These are phyloP conservation scores for Amphicarpaea edgeworthii DNA, from an alignment of 306 rosid genomes.

Conservation along the genomic window DNA sequence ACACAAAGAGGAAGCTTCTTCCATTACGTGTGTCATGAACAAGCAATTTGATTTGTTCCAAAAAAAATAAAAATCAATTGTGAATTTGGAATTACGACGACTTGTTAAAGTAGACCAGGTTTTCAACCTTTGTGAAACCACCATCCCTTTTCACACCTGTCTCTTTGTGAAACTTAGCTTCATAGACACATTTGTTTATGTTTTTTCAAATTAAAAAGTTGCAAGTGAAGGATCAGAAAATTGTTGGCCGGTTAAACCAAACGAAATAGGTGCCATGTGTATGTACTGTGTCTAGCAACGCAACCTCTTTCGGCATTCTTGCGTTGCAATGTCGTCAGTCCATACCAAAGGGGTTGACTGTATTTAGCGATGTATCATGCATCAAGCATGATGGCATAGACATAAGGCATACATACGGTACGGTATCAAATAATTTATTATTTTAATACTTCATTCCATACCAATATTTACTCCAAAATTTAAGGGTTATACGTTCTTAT, in stretches of 20 bases:
- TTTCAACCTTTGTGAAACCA: slow-evolving; percentile 25
- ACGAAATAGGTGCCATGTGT: slow-evolving; percentile 37
- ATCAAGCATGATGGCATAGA: slow-evolving; percentile 7
- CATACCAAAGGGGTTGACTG: not conserved
- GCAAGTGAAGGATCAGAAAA: not conserved
- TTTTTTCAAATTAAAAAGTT: not conserved
- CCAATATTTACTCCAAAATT: not conserved
- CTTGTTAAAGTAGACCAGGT: not conserved
- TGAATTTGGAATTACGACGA: slow-evolving; percentile 4
- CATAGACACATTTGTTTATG: not conserved
- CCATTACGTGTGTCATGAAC: slow-evolving; percentile 45
- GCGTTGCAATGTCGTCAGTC: slow-evolving; percentile 21
- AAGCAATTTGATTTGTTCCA: slow-evolving; percentile 40
- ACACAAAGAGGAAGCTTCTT: slow-evolving; percentile 55
- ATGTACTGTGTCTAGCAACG: not conserved
- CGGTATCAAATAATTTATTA: not conserved
- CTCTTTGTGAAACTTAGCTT: not conserved
- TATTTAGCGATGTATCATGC: too few species aligned
- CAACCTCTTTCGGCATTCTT: slow-evolving; percentile 3
- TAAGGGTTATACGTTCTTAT: not conserved
- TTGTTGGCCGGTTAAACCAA: slow-evolving; percentile 50
- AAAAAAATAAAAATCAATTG: not conserved
- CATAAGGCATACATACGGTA: slow-evolving; percentile 11
- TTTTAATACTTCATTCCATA: not conserved
- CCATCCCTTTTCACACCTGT: slow-evolving; percentile 48